These are phyloP conservation scores for Cucurbita argyrosperma DNA, from an alignment of 306 rosid species.

Conservation along the genomic window DNA sequence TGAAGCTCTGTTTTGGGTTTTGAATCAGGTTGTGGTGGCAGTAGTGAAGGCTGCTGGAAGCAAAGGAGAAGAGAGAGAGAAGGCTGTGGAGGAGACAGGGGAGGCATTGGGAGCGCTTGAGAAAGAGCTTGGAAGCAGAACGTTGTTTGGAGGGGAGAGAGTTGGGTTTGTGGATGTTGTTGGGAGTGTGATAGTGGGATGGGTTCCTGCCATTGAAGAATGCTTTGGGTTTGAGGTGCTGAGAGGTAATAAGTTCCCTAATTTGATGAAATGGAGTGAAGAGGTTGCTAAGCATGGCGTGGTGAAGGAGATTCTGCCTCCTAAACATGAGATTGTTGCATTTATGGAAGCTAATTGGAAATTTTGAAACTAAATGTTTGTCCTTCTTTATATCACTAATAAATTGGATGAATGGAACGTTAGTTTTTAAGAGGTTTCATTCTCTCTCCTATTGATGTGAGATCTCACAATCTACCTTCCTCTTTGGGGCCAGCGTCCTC, in stretches of 20 bases:
- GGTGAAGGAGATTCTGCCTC: slow-evolving; percentile 24
- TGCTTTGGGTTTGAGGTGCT: slow-evolving; percentile 9
- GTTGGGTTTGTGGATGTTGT: background rate
- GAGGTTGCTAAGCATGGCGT: background rate
- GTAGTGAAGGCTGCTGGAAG: slow-evolving; percentile 9
- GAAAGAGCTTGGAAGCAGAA: background rate
- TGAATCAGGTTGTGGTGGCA: background rate
- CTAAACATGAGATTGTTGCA: background rate
- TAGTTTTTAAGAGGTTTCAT: too few relatives aligned
- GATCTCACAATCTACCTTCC: too few relatives aligned
- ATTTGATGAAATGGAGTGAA: slow-evolving; percentile 18
- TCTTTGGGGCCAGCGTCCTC: too few relatives aligned
- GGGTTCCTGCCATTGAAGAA: slow-evolving; percentile 18
- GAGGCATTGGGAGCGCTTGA: background rate
- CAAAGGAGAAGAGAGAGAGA: slow-evolving; percentile 15
- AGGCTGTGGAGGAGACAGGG: background rate
- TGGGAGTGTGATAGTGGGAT: background rate
- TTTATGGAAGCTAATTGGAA: background rate
- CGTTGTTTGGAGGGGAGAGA: background rate
- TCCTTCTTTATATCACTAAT: too few relatives aligned
- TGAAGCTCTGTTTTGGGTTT: too few relatives aligned
- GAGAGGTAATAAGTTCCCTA: slow-evolving; percentile 21
- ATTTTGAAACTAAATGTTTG: background rate
- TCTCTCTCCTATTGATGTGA: too few relatives aligned
- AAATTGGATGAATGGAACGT: too few relatives aligned